Base-by-base conservation (phyloP, 2,329 filamentous ascomycete genomes). In the Penicillium sp. region DNA sequence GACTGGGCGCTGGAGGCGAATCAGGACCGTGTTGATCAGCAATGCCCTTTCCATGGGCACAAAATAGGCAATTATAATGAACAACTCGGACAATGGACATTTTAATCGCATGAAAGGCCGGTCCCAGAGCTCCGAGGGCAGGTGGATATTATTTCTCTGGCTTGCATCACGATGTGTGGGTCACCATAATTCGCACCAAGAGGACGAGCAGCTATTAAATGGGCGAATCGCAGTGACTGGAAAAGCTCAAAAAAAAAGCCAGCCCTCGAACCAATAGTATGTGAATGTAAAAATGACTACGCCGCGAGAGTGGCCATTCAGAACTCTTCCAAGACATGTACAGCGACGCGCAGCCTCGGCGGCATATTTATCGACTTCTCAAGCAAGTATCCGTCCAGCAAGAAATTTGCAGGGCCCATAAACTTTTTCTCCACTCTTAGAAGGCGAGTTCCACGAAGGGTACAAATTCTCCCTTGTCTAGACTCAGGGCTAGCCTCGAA, bases 381-480 rank as follows among this genome's bases (percentile, higher is more conserved):
- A 65, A 67, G 73, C 68, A 70, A 51, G 65, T 66, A 71, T 60
- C 71, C 73, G 71, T 58, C 26, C 19, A 58, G 49, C 52, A 60
- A 55, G 58, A 57, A 52, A 65, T 48, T 49, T 43, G 52, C 60
- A 55, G 54, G 4, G 52, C 43, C 40, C 46, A 54, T 59, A 66
- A 61, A 57, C 16, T 14, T 55, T 57, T 57, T 63, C 19, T 65
- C 56, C 59, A 65, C 54, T 56, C 58, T 58, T 58, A 61, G 64
- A 52, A 68, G 63, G 64, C 49, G 60, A 58, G 19, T 56, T 49
- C 22, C 38, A 43, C 63, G 48, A 16, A 37, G 40, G 7, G 51
- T 19, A 43, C 28, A 33, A 56, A 62, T 49, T 52, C 40, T 40
- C 16, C 37, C 7, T 5, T 38, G 38, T 43, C 19, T 25, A 51